Evolutionary conservation across 208 protist species (phyloP).

Genomic region (Leishmania arabica): DNA sequence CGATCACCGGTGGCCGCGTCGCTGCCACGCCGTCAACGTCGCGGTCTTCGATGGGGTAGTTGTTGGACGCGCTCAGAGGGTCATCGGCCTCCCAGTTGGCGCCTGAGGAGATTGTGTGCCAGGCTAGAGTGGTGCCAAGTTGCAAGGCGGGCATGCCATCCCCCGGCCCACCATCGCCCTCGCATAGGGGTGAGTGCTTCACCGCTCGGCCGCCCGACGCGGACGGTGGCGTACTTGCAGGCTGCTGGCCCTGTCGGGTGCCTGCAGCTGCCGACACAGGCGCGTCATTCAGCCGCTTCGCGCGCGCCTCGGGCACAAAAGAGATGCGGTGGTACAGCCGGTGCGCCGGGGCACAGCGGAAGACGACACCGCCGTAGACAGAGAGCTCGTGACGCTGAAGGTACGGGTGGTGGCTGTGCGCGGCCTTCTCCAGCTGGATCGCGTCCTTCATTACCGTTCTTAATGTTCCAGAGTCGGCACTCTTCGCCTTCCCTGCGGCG

Average conservation of each 20-base stretch:
- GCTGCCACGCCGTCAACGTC: conserved; percentile 29
- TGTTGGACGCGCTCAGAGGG: conserved; percentile 35
- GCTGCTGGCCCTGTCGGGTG: neutral
- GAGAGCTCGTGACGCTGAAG: conserved; percentile 44
- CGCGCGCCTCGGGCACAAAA: conserved; percentile 25
- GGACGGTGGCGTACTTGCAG: neutral
- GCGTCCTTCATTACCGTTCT: conserved; percentile 40
- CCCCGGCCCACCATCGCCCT: neutral
- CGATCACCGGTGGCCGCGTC: conserved; percentile 43
- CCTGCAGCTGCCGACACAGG: neutral
- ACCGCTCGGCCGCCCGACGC: neutral
- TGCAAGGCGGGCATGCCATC: conserved; percentile 8
- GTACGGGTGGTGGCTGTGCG: conserved; percentile 49
- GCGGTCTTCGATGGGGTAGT: conserved; percentile 42
- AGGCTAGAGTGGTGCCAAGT: conserved; percentile 2
- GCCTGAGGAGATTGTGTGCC: neutral
- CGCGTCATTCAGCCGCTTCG: conserved; percentile 20
- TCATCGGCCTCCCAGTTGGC: conserved; percentile 2
- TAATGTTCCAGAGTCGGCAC: conserved; percentile 12
- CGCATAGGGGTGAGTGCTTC: neutral
- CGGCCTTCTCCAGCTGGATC: conserved; percentile 27
- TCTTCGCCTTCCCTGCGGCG: neutral
- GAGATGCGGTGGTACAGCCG: conserved; percentile 52
- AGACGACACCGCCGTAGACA: conserved; percentile 50
- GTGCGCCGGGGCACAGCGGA: conserved; percentile 46